Conservation (phyloP, 371 early-diverging fungal species). For the Apophysomyces elegans region DNA sequence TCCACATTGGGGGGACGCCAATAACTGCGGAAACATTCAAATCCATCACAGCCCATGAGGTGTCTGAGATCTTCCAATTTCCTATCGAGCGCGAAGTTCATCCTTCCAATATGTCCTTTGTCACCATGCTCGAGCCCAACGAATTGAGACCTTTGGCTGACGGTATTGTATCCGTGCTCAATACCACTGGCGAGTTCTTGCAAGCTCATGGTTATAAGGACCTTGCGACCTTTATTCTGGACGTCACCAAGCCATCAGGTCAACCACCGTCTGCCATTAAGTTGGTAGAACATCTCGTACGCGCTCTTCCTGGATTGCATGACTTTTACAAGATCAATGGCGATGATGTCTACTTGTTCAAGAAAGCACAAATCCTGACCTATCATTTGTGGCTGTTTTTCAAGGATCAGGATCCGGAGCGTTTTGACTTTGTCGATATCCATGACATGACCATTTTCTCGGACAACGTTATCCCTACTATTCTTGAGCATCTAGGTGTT, state of each 20-base stretch:
- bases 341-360: slow-evolving; percentile 62
- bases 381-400: slow-evolving; percentile 54
- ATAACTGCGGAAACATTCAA: slow-evolving; percentile 50
- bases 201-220: slow-evolving; percentile 58
- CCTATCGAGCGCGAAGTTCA: slow-evolving; percentile 66
- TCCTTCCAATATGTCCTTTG: slow-evolving; percentile 56
- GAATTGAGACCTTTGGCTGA: slow-evolving; percentile 68
- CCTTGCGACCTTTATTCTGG: slow-evolving; percentile 72
- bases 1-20: slow-evolving; percentile 69
- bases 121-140: slow-evolving; percentile 73
- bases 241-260: slow-evolving; percentile 52
- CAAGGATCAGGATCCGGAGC: slow-evolving; percentile 43
- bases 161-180: slow-evolving; percentile 63
- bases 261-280: slow-evolving; percentile 48
- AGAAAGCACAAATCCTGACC: slow-evolving; percentile 71
- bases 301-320: slow-evolving; percentile 70
- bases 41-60: slow-evolving; percentile 50
- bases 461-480: slow-evolving; percentile 77
- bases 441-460: slow-evolving; percentile 69
- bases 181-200: slow-evolving; percentile 72
- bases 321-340: slow-evolving; percentile 61
- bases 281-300: slow-evolving; percentile 59
- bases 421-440: slow-evolving; percentile 71
- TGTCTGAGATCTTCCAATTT: slow-evolving; percentile 63
- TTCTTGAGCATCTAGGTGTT: slow-evolving; percentile 61